These are phyloP conservation scores for Penicillium parvum DNA, from an alignment of 495 filamentous ascomycete species.

Conservation along the genomic window DNA sequence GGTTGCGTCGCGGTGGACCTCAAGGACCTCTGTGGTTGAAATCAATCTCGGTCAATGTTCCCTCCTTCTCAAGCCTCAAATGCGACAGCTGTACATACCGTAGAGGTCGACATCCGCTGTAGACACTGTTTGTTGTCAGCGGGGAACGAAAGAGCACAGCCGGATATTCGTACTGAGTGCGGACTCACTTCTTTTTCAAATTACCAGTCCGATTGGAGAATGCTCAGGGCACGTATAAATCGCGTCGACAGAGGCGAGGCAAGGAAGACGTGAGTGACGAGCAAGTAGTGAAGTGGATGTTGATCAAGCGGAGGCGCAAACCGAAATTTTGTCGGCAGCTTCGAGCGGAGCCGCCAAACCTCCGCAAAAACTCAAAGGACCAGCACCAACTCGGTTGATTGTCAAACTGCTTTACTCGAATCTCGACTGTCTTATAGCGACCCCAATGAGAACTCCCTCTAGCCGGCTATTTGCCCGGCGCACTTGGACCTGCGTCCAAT, in stretches of 20 bases:
- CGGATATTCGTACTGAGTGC: not conserved
- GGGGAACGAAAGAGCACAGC: not conserved
- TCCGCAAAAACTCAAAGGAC: slow-evolving; percentile 16
- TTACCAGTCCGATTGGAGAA: not conserved
- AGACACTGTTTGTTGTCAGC: slow-evolving; percentile 34
- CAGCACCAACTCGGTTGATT: not conserved
- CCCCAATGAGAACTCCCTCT: slow-evolving; percentile 29
- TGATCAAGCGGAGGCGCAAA: slow-evolving; percentile 14
- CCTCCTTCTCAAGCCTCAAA: not conserved
- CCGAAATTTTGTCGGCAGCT: slow-evolving; percentile 26
- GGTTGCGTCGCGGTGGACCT: slow-evolving; percentile 61
- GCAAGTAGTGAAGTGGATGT: slow-evolving; percentile 7
- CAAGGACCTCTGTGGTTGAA: slow-evolving; percentile 61
- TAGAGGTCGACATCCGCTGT: slow-evolving; percentile 42
- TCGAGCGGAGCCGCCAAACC: slow-evolving; percentile 29
- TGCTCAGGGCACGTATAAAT: too few species aligned
- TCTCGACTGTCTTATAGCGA: too few species aligned
- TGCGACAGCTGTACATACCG: slow-evolving; percentile 26
- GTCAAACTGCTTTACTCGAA: slow-evolving; percentile 1
- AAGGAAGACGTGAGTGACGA: not conserved
- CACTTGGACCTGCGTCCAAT: slow-evolving; percentile 41
- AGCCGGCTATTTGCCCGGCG: slow-evolving; percentile 30
- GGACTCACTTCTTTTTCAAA: not conserved
- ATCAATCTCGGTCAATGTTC: slow-evolving; percentile 14
- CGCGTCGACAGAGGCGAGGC: too few species aligned